These are phyloP conservation scores for Saccharomyces pastorianus DNA, from an alignment of 1,139 yeast species.

Conservation along the genomic window DNA sequence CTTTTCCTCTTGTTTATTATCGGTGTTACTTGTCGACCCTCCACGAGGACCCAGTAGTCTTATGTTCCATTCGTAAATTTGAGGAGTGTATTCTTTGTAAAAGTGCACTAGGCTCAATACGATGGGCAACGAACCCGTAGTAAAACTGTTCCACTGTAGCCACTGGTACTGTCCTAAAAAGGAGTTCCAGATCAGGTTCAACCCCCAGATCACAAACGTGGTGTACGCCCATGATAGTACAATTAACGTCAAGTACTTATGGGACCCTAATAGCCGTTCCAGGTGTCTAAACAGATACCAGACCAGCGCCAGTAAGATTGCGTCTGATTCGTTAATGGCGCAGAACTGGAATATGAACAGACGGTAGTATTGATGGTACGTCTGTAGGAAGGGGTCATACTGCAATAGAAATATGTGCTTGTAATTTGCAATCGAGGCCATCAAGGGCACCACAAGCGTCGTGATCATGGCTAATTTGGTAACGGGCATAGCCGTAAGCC, in stretches of 20 bases:
- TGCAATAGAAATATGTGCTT: constrained; percentile 25
- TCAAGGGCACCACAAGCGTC: constrained; percentile 22
- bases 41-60: constrained; percentile 19
- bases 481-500: constrained; percentile 20
- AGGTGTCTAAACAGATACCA: constrained; percentile 29
- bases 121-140: constrained; percentile 26
- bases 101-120: constrained; percentile 26
- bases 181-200: constrained; percentile 13
- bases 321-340: constrained; percentile 29
- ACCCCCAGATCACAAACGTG: constrained; percentile 12
- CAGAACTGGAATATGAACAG: constrained; percentile 22
- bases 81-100: constrained; percentile 30
- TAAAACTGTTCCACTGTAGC: constrained; percentile 22
- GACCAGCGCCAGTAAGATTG: constrained; percentile 20
- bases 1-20: constrained; percentile 9
- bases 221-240: constrained; percentile 22
- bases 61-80: constrained; percentile 25
- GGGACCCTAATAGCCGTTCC: constrained; percentile 28
- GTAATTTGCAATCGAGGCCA: constrained; percentile 24
- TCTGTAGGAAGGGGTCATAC: constrained; percentile 26
- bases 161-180: constrained; percentile 7
- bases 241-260: constrained; percentile 25
- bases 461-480: constrained; percentile 25
- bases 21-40: constrained; percentile 8
- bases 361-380: constrained; percentile 26